Conservation (phyloP, 106 monocot species). For the Apostasia ramifera region DNA sequence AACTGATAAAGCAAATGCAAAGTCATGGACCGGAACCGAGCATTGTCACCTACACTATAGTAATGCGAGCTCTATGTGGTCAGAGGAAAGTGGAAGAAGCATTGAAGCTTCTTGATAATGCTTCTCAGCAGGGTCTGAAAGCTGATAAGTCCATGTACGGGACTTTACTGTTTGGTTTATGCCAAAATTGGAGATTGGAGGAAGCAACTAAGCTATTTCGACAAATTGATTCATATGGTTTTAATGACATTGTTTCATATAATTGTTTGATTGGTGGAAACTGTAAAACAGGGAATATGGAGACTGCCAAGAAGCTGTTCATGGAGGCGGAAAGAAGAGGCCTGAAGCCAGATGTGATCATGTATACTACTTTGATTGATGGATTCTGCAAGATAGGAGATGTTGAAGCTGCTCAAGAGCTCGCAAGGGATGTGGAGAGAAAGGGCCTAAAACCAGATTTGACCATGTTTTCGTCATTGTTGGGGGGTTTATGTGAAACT, state of each 20-base stretch:
- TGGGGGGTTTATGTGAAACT: constrained; percentile 20
- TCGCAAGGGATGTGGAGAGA: constrained; percentile 4
- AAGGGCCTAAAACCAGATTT: constrained; percentile 17
- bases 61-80: constrained; percentile 15
- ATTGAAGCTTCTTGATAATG: constrained; percentile 5
- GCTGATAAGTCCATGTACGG: constrained; percentile 14
- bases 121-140: constrained; percentile 5
- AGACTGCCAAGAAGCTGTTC: constrained; percentile 14
- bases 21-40: constrained; percentile 6
- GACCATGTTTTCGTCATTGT: constrained; percentile 17
- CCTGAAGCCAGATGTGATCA: constrained; percentile 9
- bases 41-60: constrained; percentile 2
- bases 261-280: constrained; percentile 23
- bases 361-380: constrained; percentile 20
- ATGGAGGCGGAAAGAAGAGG: constrained; percentile 11
- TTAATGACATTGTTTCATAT: constrained; percentile 21
- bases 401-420: constrained; percentile 15
- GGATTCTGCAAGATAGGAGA: constrained; percentile 24
- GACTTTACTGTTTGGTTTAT: constrained; percentile 18
- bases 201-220: constrained; percentile 11
- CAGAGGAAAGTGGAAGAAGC: constrained; percentile 20
- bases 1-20: constrained; percentile 12
- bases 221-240: constrained; percentile 9
- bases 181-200: constrained; percentile 13
- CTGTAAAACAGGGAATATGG: constrained; percentile 20